A percentile compares a stretch with the other conserved stretches of the same genome.
These are phyloP conservation scores for Suillus tomentosus DNA, from an alignment of 768 basidiomycete species.

Conservation along the genomic window DNA sequence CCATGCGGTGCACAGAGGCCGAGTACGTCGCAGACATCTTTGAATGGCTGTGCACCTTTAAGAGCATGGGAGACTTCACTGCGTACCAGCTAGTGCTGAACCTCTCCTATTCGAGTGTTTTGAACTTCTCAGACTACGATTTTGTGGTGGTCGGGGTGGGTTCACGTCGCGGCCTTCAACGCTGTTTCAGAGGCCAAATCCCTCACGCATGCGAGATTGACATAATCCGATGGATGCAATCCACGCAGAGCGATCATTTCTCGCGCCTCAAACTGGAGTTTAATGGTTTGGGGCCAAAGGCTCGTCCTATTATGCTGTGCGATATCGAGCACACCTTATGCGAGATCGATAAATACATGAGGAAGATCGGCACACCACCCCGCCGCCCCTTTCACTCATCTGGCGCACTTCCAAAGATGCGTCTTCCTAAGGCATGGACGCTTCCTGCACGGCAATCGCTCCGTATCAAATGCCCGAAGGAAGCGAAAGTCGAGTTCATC, in stretches of 20 bases:
- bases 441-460: constrained; percentile 43
- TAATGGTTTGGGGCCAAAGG: constrained; percentile 49
- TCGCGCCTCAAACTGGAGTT: constrained; percentile 56
- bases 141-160: constrained; percentile 74
- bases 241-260: constrained; percentile 63
- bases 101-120: constrained; percentile 55
- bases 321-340: constrained; percentile 82
- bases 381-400: constrained; percentile 40
- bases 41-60: constrained; percentile 58
- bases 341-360: constrained; percentile 78
- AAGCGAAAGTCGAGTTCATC: constrained; percentile 33
- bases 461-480: constrained; percentile 43
- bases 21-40: constrained; percentile 64
- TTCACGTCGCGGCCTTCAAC: constrained; percentile 61
- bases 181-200: constrained; percentile 59
- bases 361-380: constrained; percentile 42
- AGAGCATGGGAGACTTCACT: constrained; percentile 74
- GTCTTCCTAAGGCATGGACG: constrained; percentile 59
- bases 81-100: constrained; percentile 68
- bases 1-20: constrained; percentile 48
- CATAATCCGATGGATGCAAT: constrained; percentile 64
- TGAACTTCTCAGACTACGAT: constrained; percentile 67
- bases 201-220: constrained; percentile 49
- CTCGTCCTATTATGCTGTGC: constrained; percentile 58
- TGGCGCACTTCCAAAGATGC: constrained; percentile 24